A percentile compares a stretch with the other conserved stretches of the same genome.
phyloP scores from a whole-genome alignment of 2,329 filamentous ascomycete genomes.

The Phyllosticta citriasiana region DNA sequence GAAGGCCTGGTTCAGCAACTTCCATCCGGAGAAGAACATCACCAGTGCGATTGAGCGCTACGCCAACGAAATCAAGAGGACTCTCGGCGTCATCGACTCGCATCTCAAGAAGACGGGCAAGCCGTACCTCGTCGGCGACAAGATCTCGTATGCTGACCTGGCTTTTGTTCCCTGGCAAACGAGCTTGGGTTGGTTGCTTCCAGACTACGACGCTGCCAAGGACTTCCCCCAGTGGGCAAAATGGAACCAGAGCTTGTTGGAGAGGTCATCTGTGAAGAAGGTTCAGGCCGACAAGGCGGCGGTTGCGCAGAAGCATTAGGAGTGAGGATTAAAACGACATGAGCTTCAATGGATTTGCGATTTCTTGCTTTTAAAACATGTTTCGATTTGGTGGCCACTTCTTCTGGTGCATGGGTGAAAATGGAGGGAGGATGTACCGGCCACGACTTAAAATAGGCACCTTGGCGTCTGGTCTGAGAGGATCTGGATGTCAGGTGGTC shows the following conservation, averaged over 20 bases:
- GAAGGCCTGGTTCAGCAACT: slow-evolving; percentile 28
- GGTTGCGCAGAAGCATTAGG: not conserved
- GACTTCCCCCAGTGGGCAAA: slow-evolving; percentile 18
- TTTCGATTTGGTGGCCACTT: not conserved
- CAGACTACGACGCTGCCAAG: slow-evolving; percentile 17
- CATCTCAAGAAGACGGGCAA: slow-evolving; percentile 24
- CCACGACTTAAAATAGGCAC: not conserved
- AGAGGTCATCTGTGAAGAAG: slow-evolving; percentile 19
- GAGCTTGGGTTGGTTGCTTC: slow-evolving; percentile 16
- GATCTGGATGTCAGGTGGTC: not conserved
- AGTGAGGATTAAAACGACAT: not conserved
- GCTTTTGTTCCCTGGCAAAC: slow-evolving; percentile 31
- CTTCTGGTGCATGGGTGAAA: not conserved
- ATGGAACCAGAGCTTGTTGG: slow-evolving; percentile 21
- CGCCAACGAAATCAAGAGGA: slow-evolving; percentile 33
- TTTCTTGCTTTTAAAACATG: not conserved
- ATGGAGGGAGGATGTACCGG: not conserved
- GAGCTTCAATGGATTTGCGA: not conserved
- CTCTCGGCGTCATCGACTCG: slow-evolving; percentile 35
- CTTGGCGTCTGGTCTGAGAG: too few species aligned
- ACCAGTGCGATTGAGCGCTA: slow-evolving; percentile 36
- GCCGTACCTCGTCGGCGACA: slow-evolving; percentile 34
- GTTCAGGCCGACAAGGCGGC: slow-evolving; percentile 4
- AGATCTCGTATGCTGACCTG: slow-evolving; percentile 34
- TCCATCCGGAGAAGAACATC: slow-evolving; percentile 33